Evolutionary conservation across 1,284 basidiomycete species (phyloP), one percentile per base, ranked within the genome.

Genomic region (Trametes hirsuta): DNA sequence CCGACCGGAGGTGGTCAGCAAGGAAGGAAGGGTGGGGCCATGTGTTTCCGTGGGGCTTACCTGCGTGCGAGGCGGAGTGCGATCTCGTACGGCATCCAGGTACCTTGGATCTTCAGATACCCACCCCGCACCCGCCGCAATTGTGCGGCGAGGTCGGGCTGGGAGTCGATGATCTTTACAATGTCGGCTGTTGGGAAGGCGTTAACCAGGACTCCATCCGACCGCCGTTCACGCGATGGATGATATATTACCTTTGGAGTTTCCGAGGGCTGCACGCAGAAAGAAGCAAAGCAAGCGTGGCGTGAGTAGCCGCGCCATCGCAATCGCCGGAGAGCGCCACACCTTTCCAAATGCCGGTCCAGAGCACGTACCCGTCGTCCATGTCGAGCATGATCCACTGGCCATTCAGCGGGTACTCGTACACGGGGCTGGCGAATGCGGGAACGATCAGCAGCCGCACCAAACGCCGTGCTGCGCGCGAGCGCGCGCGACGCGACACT

Each of bases 321-420:
- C 22, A 50, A 47, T 24, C 36, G 18, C 30, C 11, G 21, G 4
- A 25, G 4, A 12, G 12, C 63, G 78, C 63, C 61, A 91, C 61
- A 91, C 90, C 91, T 82, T 93, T 93, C 91, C 91, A 93, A 57
- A 93, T 93, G 12, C 91, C 91, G 2, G 91, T 93, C 91, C 91
- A 93, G 12, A 93, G 78, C 63, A 93, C 87, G 71, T 93, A 93
- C 3, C 91, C 91, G 71, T 93, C 91, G 72, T 94, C 92, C 72
- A 91, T 90, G 77, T 94, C 92, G 84, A 94, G 91, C 91, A 94
- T 94, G 69, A 94, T 92, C 90, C 91, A 94, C 72, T 93, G 91
- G 14, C 87, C 89, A 65, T 93, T 92, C 58, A 94, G 78, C 3
- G 91, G 91, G 68, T 94, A 94, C 73, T 94, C 91, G 69, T 91